These are phyloP conservation scores for Saccharomyces mikatae DNA, from an alignment of 805 yeast genomes.

Conservation along the genomic window DNA sequence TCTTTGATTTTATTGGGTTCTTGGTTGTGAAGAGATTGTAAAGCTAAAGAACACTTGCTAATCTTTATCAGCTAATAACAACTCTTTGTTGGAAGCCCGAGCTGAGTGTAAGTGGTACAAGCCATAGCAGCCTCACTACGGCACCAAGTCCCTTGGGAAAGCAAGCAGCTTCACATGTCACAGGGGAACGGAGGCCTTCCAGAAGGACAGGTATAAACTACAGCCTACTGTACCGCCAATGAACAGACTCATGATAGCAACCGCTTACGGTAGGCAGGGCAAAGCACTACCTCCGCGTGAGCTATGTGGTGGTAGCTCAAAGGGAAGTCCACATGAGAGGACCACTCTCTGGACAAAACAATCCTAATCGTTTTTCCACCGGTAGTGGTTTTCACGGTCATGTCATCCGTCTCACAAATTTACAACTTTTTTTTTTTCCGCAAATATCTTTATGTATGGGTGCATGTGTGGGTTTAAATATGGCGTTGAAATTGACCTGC, in stretches of 20 bases:
- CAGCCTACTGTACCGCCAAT: not conserved
- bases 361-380: not conserved
- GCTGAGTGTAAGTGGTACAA: not conserved
- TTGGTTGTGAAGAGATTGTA: not conserved
- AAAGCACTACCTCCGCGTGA: not conserved
- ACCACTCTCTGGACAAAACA: not conserved
- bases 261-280: not conserved
- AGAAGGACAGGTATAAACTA: not conserved
- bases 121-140: not conserved
- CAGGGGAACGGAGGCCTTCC: not conserved
- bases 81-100: not conserved
- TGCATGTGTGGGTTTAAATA: not conserved
- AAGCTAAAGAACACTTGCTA: not conserved
- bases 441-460: not conserved
- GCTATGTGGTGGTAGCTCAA: not conserved
- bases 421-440: not conserved
- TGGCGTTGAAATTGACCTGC: not conserved
- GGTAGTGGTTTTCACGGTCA: not conserved
- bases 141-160: not conserved
- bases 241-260: no score
- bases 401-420: not conserved
- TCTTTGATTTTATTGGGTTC: constrained; percentile 10
- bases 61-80: not conserved
- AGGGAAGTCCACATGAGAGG: not conserved
- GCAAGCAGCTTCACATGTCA: not conserved